phyloP scores from a whole-genome alignment of 2,329 filamentous ascomycete species.

The Geoglossum cookeanum region DNA sequence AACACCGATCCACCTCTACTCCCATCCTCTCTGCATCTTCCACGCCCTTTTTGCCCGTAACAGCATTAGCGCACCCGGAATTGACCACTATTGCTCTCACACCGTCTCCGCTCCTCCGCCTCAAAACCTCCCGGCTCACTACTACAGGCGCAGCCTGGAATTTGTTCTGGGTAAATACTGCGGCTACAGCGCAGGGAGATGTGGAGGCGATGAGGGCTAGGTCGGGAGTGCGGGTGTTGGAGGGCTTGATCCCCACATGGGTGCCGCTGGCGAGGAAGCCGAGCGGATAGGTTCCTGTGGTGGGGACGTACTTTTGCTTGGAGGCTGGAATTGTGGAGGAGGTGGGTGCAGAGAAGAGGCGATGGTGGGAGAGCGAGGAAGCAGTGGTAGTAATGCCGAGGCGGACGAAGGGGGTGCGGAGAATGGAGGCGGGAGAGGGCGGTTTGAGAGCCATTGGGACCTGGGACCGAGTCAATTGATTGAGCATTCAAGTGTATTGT shows the following conservation, averaged over 20 bases:
- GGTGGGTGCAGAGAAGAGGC: slow-evolving; percentile 39
- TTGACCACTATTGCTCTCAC: slow-evolving; percentile 78
- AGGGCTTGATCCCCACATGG: slow-evolving; percentile 82
- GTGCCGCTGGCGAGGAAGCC: slow-evolving; percentile 77
- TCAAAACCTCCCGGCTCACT: slow-evolving; percentile 55
- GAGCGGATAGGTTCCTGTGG: slow-evolving; percentile 67
- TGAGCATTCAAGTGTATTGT: not conserved
- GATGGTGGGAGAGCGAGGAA: slow-evolving; percentile 16
- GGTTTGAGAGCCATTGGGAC: slow-evolving; percentile 1
- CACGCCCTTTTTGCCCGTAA: slow-evolving; percentile 75
- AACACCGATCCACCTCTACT: slow-evolving; percentile 45
- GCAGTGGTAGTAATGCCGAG: slow-evolving; percentile 7
- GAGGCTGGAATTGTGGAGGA: slow-evolving; percentile 46
- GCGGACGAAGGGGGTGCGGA: not conserved
- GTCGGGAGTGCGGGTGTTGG: slow-evolving; percentile 81
- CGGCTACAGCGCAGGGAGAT: slow-evolving; percentile 65
- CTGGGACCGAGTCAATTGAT: not conserved
- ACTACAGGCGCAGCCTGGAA: slow-evolving; percentile 94
- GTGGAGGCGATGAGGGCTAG: slow-evolving; percentile 79
- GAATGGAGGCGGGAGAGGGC: not conserved
- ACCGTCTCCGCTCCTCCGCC: slow-evolving; percentile 44
- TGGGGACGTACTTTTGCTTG: slow-evolving; percentile 83
- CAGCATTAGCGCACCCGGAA: slow-evolving; percentile 90
- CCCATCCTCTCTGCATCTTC: slow-evolving; percentile 83
- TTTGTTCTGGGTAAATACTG: slow-evolving; percentile 94